Conservation (phyloP, 1,284 basidiomycete species). For the Fomitopsis pinicola region DNA sequence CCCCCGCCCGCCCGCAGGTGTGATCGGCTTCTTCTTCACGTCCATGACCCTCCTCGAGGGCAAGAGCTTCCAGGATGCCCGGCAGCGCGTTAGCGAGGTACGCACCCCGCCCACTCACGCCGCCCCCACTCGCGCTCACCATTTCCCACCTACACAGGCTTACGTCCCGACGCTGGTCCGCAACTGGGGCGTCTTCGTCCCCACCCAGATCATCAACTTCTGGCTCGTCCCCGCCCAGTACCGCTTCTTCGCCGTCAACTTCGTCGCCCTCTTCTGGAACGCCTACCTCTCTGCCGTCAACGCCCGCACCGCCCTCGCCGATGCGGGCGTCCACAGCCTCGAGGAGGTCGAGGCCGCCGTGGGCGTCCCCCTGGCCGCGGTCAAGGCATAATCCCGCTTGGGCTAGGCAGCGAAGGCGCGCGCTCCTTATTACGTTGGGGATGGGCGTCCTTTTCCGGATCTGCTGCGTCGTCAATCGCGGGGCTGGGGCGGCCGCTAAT, state of each 20-base stretch:
- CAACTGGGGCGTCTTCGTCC: slow-evolving; percentile 80
- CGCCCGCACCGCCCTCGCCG: slow-evolving; percentile 2
- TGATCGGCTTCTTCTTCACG: slow-evolving; percentile 70
- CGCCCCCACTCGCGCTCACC: background rate
- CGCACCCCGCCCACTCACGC: slow-evolving; percentile 14
- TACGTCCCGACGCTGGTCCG: slow-evolving; percentile 68
- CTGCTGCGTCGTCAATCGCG: background rate
- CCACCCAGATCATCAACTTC: slow-evolving; percentile 82
- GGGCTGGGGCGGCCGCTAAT: too few species aligned
- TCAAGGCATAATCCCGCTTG: background rate
- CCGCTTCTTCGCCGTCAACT: slow-evolving; percentile 73
- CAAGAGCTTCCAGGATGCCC: slow-evolving; percentile 49
- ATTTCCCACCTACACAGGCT: slow-evolving; percentile 33
- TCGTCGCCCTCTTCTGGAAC: slow-evolving; percentile 83
- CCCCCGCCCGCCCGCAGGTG: slow-evolving; percentile 34
- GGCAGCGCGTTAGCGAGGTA: slow-evolving; percentile 52
- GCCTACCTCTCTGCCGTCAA: slow-evolving; percentile 11
- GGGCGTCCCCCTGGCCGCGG: background rate
- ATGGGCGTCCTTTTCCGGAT: too few species aligned
- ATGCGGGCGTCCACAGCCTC: background rate
- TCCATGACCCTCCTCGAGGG: slow-evolving; percentile 74
- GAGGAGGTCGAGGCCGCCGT: background rate
- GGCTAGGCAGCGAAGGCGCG: too few species aligned
- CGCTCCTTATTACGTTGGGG: too few species aligned
- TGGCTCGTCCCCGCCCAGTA: slow-evolving; percentile 74